These are phyloP conservation scores for Allium cepa DNA, from an alignment of 106 monocot genomes.

Conservation along the genomic window DNA sequence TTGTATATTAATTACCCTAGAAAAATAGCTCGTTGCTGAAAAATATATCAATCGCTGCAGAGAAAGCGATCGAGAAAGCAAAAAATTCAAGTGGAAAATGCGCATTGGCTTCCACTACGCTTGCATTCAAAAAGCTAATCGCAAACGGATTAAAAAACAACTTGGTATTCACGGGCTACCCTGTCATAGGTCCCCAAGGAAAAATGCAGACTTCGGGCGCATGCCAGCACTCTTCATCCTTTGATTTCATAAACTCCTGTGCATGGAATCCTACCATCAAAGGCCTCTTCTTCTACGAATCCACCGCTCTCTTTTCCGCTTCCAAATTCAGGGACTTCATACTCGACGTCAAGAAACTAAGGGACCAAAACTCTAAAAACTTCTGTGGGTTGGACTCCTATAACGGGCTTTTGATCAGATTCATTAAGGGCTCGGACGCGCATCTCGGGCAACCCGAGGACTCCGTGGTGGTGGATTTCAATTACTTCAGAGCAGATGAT, in stretches of 20 bases:
- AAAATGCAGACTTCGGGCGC: slow-evolving; percentile 86
- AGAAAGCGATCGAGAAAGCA: slow-evolving; percentile 32
- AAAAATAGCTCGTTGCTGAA: no score
- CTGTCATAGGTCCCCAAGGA: slow-evolving; percentile 57
- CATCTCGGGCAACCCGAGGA: slow-evolving; percentile 70
- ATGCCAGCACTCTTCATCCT: slow-evolving; percentile 35
- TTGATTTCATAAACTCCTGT: slow-evolving; percentile 30
- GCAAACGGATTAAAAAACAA: slow-evolving; percentile 56
- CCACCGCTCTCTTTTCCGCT: slow-evolving; percentile 58
- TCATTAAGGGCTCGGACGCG: slow-evolving; percentile 53
- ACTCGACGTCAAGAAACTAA: slow-evolving; percentile 53
- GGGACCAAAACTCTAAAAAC: slow-evolving; percentile 40
- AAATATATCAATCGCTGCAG: slow-evolving; percentile 9
- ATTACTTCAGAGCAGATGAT: slow-evolving; percentile 70
- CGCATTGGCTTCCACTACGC: slow-evolving; percentile 22
- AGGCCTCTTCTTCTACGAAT: slow-evolving; percentile 74
- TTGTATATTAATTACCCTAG: neutral
- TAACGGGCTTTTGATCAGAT: slow-evolving; percentile 69
- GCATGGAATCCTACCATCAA: slow-evolving; percentile 72
- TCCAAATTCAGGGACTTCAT: slow-evolving; percentile 53
- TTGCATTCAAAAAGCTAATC: slow-evolving; percentile 28
- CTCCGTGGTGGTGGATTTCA: slow-evolving; percentile 72
- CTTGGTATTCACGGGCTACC: slow-evolving; percentile 61
- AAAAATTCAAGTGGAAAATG: slow-evolving; percentile 51
- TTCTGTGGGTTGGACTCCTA: slow-evolving; percentile 69